Evolutionary conservation across 2,329 filamentous ascomycete species (phyloP).

Genomic region (Biscogniauxia marginata): DNA sequence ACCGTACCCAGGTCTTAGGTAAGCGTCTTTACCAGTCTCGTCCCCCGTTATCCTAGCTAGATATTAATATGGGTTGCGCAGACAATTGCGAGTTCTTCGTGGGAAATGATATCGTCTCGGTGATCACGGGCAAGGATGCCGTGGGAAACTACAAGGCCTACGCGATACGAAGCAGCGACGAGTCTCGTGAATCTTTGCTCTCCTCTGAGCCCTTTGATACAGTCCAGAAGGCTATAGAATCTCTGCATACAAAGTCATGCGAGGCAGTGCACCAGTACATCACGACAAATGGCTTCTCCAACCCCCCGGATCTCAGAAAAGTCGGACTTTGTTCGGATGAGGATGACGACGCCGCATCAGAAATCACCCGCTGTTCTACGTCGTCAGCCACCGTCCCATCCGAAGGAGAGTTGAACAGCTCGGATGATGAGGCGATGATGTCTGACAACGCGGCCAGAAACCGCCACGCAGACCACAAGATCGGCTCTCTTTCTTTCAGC

Average conservation of each 20-base stretch:
- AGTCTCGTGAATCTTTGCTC: constrained; percentile 23
- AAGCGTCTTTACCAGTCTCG: constrained; percentile 5
- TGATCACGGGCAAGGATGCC: constrained; percentile 24
- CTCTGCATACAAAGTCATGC: constrained; percentile 29
- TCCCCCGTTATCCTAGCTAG: background rate
- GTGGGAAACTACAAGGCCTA: constrained; percentile 24
- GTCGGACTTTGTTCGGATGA: constrained; percentile 9
- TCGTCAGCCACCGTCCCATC: constrained; percentile 25
- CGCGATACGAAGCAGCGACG: constrained; percentile 23
- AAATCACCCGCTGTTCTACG: constrained; percentile 24
- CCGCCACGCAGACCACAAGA: background rate
- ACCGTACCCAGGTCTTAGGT: constrained; percentile 28
- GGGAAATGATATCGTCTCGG: constrained; percentile 24
- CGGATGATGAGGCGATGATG: constrained; percentile 24
- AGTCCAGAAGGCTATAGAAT: constrained; percentile 23
- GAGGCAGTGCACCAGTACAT: constrained; percentile 29
- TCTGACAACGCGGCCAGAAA: background rate
- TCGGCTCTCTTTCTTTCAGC: background rate
- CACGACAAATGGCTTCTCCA: constrained; percentile 26
- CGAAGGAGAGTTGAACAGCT: constrained; percentile 23
- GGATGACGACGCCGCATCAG: constrained; percentile 19
- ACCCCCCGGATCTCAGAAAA: constrained; percentile 19
- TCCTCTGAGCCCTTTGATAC: constrained; percentile 21
- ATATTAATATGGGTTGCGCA: constrained; percentile 10
- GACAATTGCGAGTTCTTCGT: constrained; percentile 33